Percentiles rank a stretch among this genome's conserved stretches.
These are phyloP conservation scores for Collybia sordida DNA, from an alignment of 768 basidiomycete species.

Conservation along the genomic window DNA sequence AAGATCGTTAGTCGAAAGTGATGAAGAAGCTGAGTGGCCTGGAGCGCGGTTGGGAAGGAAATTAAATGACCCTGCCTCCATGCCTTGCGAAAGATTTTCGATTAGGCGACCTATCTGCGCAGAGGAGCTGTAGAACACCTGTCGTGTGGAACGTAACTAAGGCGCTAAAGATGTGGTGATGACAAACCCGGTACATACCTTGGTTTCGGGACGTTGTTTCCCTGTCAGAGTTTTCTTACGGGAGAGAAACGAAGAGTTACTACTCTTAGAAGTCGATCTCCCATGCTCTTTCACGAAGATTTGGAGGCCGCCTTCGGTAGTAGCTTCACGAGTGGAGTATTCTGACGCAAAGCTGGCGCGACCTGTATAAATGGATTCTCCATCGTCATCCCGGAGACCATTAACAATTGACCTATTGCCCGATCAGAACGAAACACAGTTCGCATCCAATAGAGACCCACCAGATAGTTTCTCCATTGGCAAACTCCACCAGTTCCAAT, in stretches of 20 bases:
- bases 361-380: conserved; percentile 64
- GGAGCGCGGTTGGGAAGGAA: conserved; percentile 37
- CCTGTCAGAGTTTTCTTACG: conserved; percentile 57
- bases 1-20: conserved; percentile 60
- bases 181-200: conserved; percentile 46
- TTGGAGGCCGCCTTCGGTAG: conserved; percentile 58
- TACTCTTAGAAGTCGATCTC: conserved; percentile 65
- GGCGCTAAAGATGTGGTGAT: conserved; percentile 18
- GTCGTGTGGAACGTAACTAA: conserved; percentile 25
- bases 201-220: conserved; percentile 76
- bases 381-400: conserved; percentile 75
- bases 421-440: conserved; percentile 11
- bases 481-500: conserved; percentile 77
- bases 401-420: conserved; percentile 74
- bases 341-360: conserved; percentile 77
- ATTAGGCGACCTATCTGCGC: conserved; percentile 83
- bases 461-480: conserved; percentile 90
- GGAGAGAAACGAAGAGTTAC: conserved; percentile 58
- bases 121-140: conserved; percentile 77
- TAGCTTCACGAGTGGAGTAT: conserved; percentile 53
- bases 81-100: conserved; percentile 77
- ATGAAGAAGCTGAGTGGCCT: conserved; percentile 62
- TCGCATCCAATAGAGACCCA: conserved; percentile 29
- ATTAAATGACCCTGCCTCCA: conserved; percentile 85
- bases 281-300: conserved; percentile 77